Evolutionary conservation across 2,329 filamentous ascomycete species (phyloP), one percentile per base, ranked within the genome.

Genomic region (Tolypocladium endophyticum): DNA sequence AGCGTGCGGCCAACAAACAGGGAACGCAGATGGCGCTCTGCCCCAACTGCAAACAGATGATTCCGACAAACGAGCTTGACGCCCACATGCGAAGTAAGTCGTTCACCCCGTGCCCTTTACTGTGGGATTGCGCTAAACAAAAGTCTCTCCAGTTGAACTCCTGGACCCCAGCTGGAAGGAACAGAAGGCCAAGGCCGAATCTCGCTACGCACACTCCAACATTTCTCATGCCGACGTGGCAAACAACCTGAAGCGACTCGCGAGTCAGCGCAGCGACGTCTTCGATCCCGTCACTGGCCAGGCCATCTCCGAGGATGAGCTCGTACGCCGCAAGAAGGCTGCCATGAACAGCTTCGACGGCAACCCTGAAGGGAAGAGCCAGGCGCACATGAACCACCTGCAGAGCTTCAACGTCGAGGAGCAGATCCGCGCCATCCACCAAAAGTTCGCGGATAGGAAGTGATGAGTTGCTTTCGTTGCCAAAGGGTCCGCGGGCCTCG

Each of bases 81-180:
- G 87, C 93, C 64, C 93, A 97, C 71, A 93, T 97, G 85, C 86
- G 90, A 73, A 96, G 86, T 88, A 77, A 75, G 81, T 70, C 47
- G n/a, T 20, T 14, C 16, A 20, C 28, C 30, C 25, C 18, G 23
- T 53, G 4, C 35, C 6, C 7, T 12, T 33, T 30, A 35, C 33
- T 57, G 30, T 2, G 60, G 61, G 4, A 35, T 36, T 33, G 30
- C 14, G 63, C 74, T 81, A 73, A 79, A 65, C n/a, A 36, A 35
- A 6, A 20, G 76, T 6, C 4, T 16, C 9, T n/a, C 11, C 50
- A 88, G 89, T 97, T 71, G 93, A 97, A 75, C 82, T 97, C 55
- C 83, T 97, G 61, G 93, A 97, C 71, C 93, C 93, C 0, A 85
- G 89, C 61, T 97, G 93, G 92, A 96, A 96, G 72, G 92, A 97